A percentile compares a stretch with the other conserved stretches of the same genome.
Evolutionary conservation across 768 basidiomycete genomes (phyloP).

Genomic region (Mycena floridula): DNA sequence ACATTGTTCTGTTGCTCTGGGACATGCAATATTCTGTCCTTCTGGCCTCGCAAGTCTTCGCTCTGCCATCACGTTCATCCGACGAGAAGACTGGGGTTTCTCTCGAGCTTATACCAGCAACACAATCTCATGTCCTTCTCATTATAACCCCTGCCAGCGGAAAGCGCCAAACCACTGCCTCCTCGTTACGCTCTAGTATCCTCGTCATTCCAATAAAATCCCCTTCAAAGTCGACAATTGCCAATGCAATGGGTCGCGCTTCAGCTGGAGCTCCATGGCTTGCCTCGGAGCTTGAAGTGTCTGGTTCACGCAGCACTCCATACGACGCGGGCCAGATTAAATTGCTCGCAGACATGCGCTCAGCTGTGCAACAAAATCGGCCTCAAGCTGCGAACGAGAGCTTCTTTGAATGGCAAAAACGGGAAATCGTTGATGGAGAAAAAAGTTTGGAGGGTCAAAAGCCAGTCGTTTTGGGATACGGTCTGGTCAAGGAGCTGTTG

Average conservation of each 20-base stretch:
- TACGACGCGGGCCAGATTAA: conserved; percentile 9
- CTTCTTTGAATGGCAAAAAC: conserved; percentile 58
- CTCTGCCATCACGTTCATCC: conserved; percentile 40
- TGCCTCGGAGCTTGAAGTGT: background rate
- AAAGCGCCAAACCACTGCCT: conserved; percentile 13
- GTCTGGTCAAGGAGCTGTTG: conserved; percentile 57
- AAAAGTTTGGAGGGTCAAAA: background rate
- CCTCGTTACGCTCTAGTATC: conserved; percentile 40
- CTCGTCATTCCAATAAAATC: conserved; percentile 53
- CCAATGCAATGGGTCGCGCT: conserved; percentile 53
- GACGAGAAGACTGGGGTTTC: conserved; percentile 21
- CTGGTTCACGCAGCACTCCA: conserved; percentile 1
- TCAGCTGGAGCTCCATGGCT: conserved; percentile 42
- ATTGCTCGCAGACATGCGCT: conserved; percentile 18
- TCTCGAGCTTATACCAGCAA: conserved; percentile 24
- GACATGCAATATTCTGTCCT: conserved; percentile 64
- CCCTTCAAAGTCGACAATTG: conserved; percentile 53
- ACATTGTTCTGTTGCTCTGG: conserved; percentile 57
- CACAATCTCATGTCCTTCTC: conserved; percentile 46
- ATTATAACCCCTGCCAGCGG: conserved; percentile 33
- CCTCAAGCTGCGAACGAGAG: conserved; percentile 48
- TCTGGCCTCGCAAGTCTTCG: conserved; percentile 44
- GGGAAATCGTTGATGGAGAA: conserved; percentile 10
- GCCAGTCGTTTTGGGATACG: conserved; percentile 22
- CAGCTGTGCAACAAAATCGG: conserved; percentile 34